phyloP scores from a whole-genome alignment of 2,329 filamentous ascomycete species.

The Alternaria arborescens region DNA sequence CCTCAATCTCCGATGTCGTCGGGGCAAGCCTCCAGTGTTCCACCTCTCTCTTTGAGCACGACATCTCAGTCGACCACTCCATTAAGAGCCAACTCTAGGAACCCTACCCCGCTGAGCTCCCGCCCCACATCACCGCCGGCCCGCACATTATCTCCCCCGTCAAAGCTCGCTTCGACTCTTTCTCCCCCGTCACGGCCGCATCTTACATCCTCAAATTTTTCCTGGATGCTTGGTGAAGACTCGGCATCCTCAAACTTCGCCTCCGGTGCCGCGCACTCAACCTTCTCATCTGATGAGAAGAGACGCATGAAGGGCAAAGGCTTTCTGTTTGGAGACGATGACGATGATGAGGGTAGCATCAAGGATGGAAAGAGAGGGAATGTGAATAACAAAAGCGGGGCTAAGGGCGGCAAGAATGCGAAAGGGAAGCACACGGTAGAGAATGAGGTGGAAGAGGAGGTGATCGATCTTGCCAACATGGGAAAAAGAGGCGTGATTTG shows the following conservation, averaged over 20 bases:
- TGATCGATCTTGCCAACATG: constrained; percentile 50
- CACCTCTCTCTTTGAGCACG: constrained; percentile 27
- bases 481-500: constrained; percentile 42
- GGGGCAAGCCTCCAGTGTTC: constrained; percentile 31
- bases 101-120: constrained; percentile 17
- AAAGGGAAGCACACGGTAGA: constrained; percentile 37
- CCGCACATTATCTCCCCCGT: constrained; percentile 14
- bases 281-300: constrained; percentile 48
- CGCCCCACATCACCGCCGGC: constrained; percentile 30
- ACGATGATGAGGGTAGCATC: constrained; percentile 39
- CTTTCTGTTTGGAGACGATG: constrained; percentile 54
- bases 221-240: constrained; percentile 73
- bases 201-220: constrained; percentile 77
- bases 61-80: constrained; percentile 12
- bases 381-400: constrained; percentile 25
- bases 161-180: constrained; percentile 37
- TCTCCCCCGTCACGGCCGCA: constrained; percentile 65
- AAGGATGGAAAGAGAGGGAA: constrained; percentile 35
- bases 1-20: constrained; percentile 26
- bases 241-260: constrained; percentile 46
- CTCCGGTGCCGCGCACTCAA: constrained; percentile 44
- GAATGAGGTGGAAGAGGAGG: constrained; percentile 45
- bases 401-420: constrained; percentile 25
- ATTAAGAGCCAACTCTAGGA: constrained; percentile 6
- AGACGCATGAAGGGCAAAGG: constrained; percentile 49